Conservation (phyloP, 2,329 filamentous ascomycete genomes). For the Cladorrhinum sp. region DNA sequence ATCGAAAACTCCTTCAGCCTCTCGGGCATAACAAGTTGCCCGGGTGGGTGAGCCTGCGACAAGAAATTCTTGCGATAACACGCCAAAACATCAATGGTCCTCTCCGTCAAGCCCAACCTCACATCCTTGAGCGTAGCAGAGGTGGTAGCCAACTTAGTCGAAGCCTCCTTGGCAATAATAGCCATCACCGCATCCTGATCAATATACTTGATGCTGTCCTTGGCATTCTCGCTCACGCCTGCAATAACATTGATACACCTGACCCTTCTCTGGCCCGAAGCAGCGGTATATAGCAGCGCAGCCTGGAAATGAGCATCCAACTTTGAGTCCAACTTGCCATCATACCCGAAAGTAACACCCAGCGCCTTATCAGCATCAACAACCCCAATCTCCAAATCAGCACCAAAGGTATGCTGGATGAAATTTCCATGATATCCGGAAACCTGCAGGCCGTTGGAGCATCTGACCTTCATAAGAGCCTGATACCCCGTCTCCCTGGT, state of each 20-base stretch:
- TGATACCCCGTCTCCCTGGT: constrained; percentile 92
- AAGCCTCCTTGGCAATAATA: constrained; percentile 89
- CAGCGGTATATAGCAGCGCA: constrained; percentile 89
- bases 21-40: constrained; percentile 92
- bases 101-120: constrained; percentile 78
- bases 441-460: constrained; percentile 92
- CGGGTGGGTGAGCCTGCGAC: constrained; percentile 75
- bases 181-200: constrained; percentile 92
- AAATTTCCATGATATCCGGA: constrained; percentile 96
- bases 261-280: constrained; percentile 82
- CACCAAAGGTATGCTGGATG: constrained; percentile 89
- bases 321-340: constrained; percentile 95
- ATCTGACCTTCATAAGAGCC: constrained; percentile 96
- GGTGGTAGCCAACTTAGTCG: constrained; percentile 70
- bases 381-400: constrained; percentile 88
- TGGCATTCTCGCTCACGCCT: constrained; percentile 79
- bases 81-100: constrained; percentile 87
- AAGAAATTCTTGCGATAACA: constrained; percentile 92
- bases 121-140: constrained; percentile 81
- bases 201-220: constrained; percentile 85
- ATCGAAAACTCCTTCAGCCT: constrained; percentile 95
- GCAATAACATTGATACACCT: constrained; percentile 92
- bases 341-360: constrained; percentile 87
- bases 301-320: constrained; percentile 97
- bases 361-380: constrained; percentile 94